A percentile compares a stretch with the other conserved stretches of the same genome.
These are phyloP conservation scores for Spergularia marina DNA, from an alignment of 148 eudicot species.

Conservation along the genomic window DNA sequence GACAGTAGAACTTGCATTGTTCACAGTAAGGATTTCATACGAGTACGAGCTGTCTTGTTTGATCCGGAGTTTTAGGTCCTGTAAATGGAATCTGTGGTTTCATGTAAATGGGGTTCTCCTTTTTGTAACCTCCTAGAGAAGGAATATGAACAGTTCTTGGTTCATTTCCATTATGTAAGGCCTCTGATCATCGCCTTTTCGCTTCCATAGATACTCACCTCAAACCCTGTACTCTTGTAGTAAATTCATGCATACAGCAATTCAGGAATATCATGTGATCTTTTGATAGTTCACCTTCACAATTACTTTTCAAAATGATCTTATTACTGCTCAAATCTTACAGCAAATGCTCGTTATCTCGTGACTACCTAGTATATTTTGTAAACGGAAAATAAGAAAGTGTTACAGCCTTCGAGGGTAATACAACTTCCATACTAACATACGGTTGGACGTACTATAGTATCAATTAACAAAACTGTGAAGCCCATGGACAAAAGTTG, in stretches of 20 bases:
- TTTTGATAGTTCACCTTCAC: conserved; percentile 1
- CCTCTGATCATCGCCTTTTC: neutral
- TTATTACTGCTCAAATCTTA: neutral
- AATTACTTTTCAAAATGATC: neutral
- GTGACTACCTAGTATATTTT: too few species aligned
- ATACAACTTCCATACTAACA: neutral
- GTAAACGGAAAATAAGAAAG: neutral
- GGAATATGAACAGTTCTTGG: conserved; percentile 5
- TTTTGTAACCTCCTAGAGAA: conserved; percentile 5
- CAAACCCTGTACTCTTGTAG: neutral
- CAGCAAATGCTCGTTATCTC: too few species aligned
- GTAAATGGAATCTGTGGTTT: conserved; percentile 13
- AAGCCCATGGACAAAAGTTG: too few species aligned
- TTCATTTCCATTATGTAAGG: neutral
- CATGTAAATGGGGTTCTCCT: conserved; percentile 15
- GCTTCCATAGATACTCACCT: neutral
- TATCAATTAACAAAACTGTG: too few species aligned
- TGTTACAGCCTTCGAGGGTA: neutral
- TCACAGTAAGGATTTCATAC: conserved; percentile 7
- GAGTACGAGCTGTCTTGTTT: neutral
- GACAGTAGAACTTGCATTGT: neutral
- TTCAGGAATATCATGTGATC: neutral
- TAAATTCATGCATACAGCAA: neutral
- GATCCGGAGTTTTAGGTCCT: conserved; percentile 7
- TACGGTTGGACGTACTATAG: too few species aligned